Evolutionary conservation across 495 filamentous ascomycete genomes (phyloP).

Genomic region (Aspergillus ellipticus): DNA sequence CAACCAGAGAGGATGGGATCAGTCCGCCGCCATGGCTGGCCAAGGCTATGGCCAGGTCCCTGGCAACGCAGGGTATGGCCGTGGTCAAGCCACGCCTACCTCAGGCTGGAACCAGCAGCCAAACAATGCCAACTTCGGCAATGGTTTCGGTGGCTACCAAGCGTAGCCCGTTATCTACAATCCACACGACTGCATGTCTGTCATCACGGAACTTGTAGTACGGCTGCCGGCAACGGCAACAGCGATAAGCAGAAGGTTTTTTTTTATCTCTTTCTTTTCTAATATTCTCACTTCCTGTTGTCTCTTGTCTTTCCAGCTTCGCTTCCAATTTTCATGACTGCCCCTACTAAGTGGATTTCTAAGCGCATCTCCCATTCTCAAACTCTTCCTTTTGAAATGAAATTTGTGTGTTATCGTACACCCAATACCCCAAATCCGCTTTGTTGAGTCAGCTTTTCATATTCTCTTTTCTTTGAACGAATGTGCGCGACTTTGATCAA

Average conservation of each 20-base stretch:
- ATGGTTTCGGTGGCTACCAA: conserved; percentile 55
- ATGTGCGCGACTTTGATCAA: conserved; percentile 31
- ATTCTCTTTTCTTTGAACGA: conserved; percentile 28
- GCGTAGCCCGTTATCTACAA: conserved; percentile 29
- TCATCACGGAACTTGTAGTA: conserved; percentile 11
- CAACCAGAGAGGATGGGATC: conserved; percentile 60
- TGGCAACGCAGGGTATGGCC: conserved; percentile 77
- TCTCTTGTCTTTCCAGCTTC: conserved; percentile 10
- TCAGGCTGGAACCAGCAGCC: conserved; percentile 69
- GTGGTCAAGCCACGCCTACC: conserved; percentile 70
- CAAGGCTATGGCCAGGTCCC: conserved; percentile 60
- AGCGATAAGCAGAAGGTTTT: conserved; percentile 12
- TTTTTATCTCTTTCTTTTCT: conserved; percentile 12
- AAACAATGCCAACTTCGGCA: conserved; percentile 46
- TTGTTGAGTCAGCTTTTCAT: conserved; percentile 35
- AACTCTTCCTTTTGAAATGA: conserved; percentile 44
- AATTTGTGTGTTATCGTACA: conserved; percentile 47
- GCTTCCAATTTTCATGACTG: conserved; percentile 25
- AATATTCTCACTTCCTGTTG: conserved; percentile 11
- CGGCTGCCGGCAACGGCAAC: conserved; percentile 10
- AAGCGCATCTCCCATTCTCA: conserved; percentile 38
- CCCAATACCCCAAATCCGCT: conserved; percentile 48
- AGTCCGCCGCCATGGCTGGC: conserved; percentile 54
- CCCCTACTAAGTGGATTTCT: conserved; percentile 37
- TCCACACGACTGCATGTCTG: conserved; percentile 9